phyloP scores from a whole-genome alignment of 2,329 filamentous ascomycete species.

The Trichocomaceae sp. region DNA sequence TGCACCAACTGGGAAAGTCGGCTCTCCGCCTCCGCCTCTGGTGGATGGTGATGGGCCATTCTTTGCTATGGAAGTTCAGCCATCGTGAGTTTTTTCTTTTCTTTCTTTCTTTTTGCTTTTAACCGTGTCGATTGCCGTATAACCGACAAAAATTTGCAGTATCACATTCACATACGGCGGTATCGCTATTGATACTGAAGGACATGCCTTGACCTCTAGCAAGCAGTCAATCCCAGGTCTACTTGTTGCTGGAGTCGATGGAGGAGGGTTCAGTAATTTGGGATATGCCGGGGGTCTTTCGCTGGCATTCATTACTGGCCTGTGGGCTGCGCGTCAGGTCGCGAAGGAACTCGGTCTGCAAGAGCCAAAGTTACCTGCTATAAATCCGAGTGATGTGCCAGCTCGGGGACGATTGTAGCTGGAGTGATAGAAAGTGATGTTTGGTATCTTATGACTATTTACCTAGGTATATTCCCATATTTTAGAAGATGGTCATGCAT shows the following conservation, averaged over 20 bases:
- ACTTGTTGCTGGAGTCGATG: neutral
- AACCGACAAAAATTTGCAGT: neutral
- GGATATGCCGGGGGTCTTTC: neutral
- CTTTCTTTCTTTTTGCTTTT: too few species aligned
- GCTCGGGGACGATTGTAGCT: neutral
- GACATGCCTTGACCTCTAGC: neutral
- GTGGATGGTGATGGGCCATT: neutral
- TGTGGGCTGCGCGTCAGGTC: neutral
- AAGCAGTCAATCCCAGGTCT: neutral
- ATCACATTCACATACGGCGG: neutral
- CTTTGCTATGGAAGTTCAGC: neutral
- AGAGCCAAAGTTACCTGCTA: neutral
- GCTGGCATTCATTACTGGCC: neutral
- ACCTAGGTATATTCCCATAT: too few species aligned
- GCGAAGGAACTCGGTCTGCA: neutral
- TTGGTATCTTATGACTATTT: too few species aligned
- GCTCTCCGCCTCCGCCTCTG: neutral
- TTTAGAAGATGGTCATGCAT: too few species aligned
- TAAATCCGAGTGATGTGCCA: neutral
- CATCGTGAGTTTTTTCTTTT: neutral
- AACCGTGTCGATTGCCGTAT: neutral
- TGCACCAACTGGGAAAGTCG: neutral
- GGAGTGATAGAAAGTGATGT: too few species aligned
- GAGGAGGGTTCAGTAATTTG: neutral
- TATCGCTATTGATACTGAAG: neutral